Evolutionary conservation across 768 basidiomycete genomes (phyloP).

Genomic region (Filobasidium wieringae): DNA sequence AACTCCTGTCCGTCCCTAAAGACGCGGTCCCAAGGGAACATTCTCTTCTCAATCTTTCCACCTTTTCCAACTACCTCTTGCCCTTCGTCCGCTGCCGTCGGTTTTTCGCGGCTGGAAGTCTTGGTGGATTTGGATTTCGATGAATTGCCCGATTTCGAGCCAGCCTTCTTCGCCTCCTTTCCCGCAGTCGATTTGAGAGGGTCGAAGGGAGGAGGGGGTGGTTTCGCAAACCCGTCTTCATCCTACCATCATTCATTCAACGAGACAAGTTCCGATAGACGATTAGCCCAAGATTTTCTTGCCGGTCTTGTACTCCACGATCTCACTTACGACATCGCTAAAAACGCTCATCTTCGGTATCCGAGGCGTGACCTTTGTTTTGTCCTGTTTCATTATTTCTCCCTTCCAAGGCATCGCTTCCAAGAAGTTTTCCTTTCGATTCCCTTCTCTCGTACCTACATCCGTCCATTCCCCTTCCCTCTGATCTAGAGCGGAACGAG

Average conservation of each 20-base stretch:
- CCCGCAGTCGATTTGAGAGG: conserved; percentile 40
- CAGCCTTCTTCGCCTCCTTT: not conserved
- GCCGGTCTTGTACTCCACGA: not conserved
- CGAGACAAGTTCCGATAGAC: not conserved
- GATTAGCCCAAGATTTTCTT: not conserved
- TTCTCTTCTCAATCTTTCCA: conserved; percentile 34
- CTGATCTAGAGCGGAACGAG: conserved; percentile 4
- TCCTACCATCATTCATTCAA: not conserved
- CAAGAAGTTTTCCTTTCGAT: conserved; percentile 42
- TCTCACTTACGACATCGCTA: conserved; percentile 39
- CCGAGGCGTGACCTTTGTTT: conserved; percentile 27
- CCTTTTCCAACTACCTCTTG: conserved; percentile 21
- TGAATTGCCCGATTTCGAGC: not conserved
- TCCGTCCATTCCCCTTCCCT: conserved; percentile 40
- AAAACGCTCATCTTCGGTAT: conserved; percentile 43
- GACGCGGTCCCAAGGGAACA: conserved; percentile 46
- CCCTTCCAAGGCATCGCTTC: conserved; percentile 42
- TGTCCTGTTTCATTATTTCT: conserved; percentile 40
- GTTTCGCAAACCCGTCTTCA: not conserved
- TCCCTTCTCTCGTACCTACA: conserved; percentile 41
- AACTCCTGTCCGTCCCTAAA: conserved; percentile 71
- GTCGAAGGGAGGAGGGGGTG: conserved; percentile 22
- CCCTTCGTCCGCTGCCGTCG: conserved; percentile 31
- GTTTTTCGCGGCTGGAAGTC: not conserved
- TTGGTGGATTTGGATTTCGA: not conserved